Evolutionary conservation across 352 stramenopile genomes (phyloP).

Genomic region (Thalassiosira livingstoniorum): DNA sequence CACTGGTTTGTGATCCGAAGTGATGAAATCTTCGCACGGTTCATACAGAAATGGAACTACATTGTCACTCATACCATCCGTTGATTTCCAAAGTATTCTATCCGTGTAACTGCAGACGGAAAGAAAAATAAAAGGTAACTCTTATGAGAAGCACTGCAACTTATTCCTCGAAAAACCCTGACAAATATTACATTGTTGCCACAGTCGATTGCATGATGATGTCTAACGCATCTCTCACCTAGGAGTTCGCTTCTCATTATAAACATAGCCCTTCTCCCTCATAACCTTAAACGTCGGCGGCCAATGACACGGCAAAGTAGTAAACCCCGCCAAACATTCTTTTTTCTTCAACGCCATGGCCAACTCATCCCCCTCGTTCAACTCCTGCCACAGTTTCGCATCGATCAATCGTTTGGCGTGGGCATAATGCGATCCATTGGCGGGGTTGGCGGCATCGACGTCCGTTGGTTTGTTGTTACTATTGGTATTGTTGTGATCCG

Average conservation of each 20-base stretch:
- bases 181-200: no score
- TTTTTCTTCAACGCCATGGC: conserved; percentile 64
- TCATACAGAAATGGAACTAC: conserved; percentile 74
- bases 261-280: conserved; percentile 64
- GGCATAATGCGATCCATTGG: conserved; percentile 43
- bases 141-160: background rate
- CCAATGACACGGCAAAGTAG: conserved; percentile 74
- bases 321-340: conserved; percentile 75
- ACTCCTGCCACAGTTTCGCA: conserved; percentile 61
- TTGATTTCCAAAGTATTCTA: conserved; percentile 79
- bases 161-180: no score
- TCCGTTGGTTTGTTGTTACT: no score
- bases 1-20: conserved; percentile 82
- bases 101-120: conserved; percentile 67
- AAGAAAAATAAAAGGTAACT: conserved; percentile 4
- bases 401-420: conserved; percentile 56
- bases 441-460: background rate
- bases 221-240: no score
- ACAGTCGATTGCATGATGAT: no score
- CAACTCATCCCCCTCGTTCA: conserved; percentile 77
- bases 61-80: conserved; percentile 59
- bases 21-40: conserved; percentile 69
- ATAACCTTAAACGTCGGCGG: conserved; percentile 80
- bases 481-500: background rate
- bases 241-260: conserved; percentile 76